Conservation (phyloP, 2,329 filamentous ascomycete genomes). For the Colletotrichum sp. region DNA sequence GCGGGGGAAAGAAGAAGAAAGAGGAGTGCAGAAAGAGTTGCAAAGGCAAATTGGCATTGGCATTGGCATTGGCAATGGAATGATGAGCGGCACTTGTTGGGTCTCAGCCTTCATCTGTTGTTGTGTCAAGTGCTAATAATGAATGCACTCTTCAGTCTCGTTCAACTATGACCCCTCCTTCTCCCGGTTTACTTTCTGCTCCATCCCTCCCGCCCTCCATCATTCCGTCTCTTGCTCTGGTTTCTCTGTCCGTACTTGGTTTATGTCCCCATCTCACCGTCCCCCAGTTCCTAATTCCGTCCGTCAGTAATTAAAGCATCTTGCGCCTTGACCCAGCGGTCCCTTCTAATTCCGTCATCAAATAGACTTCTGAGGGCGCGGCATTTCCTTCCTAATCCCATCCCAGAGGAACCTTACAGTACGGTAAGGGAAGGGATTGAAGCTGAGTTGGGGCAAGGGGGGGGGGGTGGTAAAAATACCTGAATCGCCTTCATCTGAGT, state of each 20-base stretch:
- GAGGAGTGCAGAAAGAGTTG: neutral
- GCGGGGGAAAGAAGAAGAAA: neutral
- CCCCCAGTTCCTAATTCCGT: neutral
- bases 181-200: neutral
- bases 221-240: neutral
- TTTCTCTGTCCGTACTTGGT: neutral
- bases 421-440: neutral
- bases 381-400: neutral
- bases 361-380: slow-evolving; percentile 2
- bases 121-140: neutral
- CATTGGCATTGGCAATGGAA: neutral
- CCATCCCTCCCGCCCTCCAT: neutral
- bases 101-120: neutral
- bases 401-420: neutral
- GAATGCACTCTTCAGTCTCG: neutral
- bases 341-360: slow-evolving; percentile 15
- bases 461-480: neutral
- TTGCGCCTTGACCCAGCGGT: neutral
- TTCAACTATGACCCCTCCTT: neutral
- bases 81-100: neutral
- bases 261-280: neutral
- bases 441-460: neutral
- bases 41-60: neutral
- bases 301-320: neutral
- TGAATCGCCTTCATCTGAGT: neutral